Percentiles rank a stretch among this genome's conserved stretches.
phyloP scores from a whole-genome alignment of 495 filamentous ascomycete species.

The Lasiosphaeria ovina region DNA sequence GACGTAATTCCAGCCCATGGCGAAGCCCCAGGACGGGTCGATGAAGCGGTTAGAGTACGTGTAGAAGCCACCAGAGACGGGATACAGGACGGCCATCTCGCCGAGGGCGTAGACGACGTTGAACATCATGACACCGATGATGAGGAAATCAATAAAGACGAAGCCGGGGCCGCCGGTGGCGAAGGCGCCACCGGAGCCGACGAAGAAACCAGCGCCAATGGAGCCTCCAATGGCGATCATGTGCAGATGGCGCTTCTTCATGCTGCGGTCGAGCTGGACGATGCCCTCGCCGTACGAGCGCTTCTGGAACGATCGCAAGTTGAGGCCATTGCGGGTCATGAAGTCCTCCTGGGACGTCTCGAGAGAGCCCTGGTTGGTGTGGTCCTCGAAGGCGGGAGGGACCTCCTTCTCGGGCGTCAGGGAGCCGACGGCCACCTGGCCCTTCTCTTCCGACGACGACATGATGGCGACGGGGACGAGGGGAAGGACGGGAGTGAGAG shows the following conservation, averaged over 20 bases:
- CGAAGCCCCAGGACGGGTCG: constrained; percentile 78
- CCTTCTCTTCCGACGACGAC: constrained; percentile 33
- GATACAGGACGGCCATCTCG: constrained; percentile 72
- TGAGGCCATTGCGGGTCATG: constrained; percentile 52
- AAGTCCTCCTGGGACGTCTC: constrained; percentile 32
- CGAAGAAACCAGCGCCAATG: constrained; percentile 65
- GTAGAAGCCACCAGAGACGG: constrained; percentile 58
- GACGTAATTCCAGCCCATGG: constrained; percentile 82
- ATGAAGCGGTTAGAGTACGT: constrained; percentile 73
- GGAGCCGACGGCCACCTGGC: not conserved
- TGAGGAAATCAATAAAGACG: constrained; percentile 53
- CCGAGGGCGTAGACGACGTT: constrained; percentile 67
- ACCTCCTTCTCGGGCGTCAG: constrained; percentile 25
- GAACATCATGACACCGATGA: constrained; percentile 56
- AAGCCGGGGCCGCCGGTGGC: constrained; percentile 46
- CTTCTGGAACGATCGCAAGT: constrained; percentile 48
- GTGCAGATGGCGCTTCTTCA: constrained; percentile 66
- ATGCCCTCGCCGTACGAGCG: constrained; percentile 38
- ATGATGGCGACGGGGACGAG: constrained; percentile 20
- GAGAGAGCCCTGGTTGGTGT: not conserved
- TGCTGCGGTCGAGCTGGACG: constrained; percentile 53
- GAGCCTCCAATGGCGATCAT: constrained; percentile 76
- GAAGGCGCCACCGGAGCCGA: constrained; percentile 51
- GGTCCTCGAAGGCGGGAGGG: constrained; percentile 13
- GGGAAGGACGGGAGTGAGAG: constrained; percentile 5